Base-by-base conservation (phyloP, 192 early-diverging fungal genomes). In the Phlyctochytrium planicorne region DNA sequence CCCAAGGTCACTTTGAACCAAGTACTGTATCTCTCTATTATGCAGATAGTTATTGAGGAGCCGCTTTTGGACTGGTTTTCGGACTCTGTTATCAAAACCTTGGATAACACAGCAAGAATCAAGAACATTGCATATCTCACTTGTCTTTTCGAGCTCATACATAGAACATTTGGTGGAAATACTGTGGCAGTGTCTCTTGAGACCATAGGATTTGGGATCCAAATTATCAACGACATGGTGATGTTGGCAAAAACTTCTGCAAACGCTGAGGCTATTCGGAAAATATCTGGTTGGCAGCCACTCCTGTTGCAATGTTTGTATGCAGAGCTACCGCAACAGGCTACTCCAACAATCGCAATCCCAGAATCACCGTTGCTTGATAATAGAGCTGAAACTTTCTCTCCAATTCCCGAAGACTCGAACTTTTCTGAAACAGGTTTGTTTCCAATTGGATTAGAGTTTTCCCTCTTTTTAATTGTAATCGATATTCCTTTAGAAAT, bases 31-130 rank as follows among this genome's bases (percentile, higher is more conserved):
- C 69, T 68, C 27, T 50, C 59, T 23, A 25, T 80, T 0, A 57
- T 80, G 35, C 78, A 80, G 60, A 52, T 76, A 2, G 72, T 66
- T 2, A 29, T 74, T 2, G 78, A 80, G 34, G 69, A 80, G 27
- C 68, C 52, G 29, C 25, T 76, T 1, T 16, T 74, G 23, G 72
- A 76, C 52, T 74, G 71, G 71, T 30, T 66, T 37, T 23, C 53
- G 2, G 60, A 70, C 47, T 14, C 53, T 25, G 32, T 30, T 10
- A 36, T 70, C 25, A 30, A 52, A 3, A 63, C 16, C 6, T 27
- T 57, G 14, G 10, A 20, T 57, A 27, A 12, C 16, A 12, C 10
- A 10, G 55, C 55, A 6, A 6, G 40, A 47, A 6, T 80, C 4
- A 25, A 47, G 17, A 76, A 74, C 34, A 30, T 60, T 4, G 63